Evolutionary conservation across 108 stramenopile genomes (phyloP).

Genomic region (Skeletonema potamos): DNA sequence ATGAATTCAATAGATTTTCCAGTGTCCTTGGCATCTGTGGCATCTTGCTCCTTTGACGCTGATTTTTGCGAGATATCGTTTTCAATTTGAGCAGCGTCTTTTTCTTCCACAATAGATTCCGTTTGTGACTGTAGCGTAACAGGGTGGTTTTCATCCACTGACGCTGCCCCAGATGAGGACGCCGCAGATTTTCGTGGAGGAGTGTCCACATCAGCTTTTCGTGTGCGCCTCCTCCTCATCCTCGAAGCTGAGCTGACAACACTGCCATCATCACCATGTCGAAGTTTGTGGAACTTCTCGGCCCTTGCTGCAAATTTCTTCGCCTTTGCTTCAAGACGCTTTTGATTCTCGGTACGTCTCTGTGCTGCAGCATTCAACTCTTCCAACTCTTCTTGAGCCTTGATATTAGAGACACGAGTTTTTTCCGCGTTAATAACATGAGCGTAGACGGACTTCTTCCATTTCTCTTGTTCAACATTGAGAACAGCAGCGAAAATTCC

Average conservation of each 20-base stretch:
- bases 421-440: slow-evolving; percentile 34
- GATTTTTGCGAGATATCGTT: background rate
- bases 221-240: background rate
- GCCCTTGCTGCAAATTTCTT: slow-evolving; percentile 47
- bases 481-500: slow-evolving; percentile 24
- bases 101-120: background rate
- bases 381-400: slow-evolving; percentile 20
- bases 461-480: slow-evolving; percentile 37
- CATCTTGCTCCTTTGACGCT: background rate
- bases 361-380: slow-evolving; percentile 29
- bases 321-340: slow-evolving; percentile 28
- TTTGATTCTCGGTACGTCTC: slow-evolving; percentile 25
- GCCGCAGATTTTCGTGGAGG: background rate
- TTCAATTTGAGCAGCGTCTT: background rate
- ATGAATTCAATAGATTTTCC: background rate
- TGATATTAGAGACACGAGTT: slow-evolving; percentile 30
- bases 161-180: background rate
- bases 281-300: slow-evolving; percentile 38
- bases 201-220: background rate
- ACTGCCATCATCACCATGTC: slow-evolving; percentile 34
- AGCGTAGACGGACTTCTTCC: slow-evolving; percentile 28
- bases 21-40: background rate
- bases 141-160: background rate
- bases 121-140: background rate
- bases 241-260: slow-evolving; percentile 22